These are phyloP conservation scores for Pythium pyrilobum DNA, from an alignment of 352 stramenopile genomes.

Conservation along the genomic window DNA sequence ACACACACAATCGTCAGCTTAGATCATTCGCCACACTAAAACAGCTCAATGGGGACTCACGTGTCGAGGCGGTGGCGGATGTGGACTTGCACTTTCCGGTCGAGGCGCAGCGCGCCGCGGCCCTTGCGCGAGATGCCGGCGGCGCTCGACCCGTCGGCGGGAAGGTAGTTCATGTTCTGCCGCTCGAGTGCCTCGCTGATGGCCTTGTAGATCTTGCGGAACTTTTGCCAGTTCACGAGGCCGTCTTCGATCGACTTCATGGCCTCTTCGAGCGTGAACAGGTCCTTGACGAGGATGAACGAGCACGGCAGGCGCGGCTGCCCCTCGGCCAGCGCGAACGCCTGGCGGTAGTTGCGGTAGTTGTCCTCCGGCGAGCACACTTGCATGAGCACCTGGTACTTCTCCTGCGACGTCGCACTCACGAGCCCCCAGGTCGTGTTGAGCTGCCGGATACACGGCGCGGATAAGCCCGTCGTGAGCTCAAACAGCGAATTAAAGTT, in stretches of 20 bases:
- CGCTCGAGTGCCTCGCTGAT: slow-evolving; percentile 73
- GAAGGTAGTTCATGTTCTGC: slow-evolving; percentile 77
- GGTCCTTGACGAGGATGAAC: slow-evolving; percentile 85
- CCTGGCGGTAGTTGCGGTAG: slow-evolving; percentile 81
- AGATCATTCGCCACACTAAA: slow-evolving; percentile 6
- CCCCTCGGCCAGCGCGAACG: slow-evolving; percentile 70
- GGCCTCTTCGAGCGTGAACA: slow-evolving; percentile 84
- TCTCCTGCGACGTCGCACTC: slow-evolving; percentile 50
- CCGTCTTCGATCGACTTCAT: slow-evolving; percentile 83
- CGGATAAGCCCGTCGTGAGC: slow-evolving; percentile 69
- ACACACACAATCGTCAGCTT: slow-evolving; percentile 2
- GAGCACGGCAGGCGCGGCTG: slow-evolving; percentile 73
- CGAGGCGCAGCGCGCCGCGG: slow-evolving; percentile 64
- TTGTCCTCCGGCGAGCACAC: slow-evolving; percentile 84
- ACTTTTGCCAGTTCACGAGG: slow-evolving; percentile 85
- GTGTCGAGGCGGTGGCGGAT: slow-evolving; percentile 80
- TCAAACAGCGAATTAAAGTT: slow-evolving; percentile 90
- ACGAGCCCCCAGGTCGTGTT: slow-evolving; percentile 83
- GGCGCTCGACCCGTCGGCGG: slow-evolving; percentile 27
- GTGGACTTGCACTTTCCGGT: slow-evolving; percentile 65
- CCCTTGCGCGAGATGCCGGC: slow-evolving; percentile 60
- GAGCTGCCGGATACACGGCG: slow-evolving; percentile 77
- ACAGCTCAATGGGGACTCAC: slow-evolving; percentile 34
- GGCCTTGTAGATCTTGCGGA: slow-evolving; percentile 73
- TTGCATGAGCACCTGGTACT: slow-evolving; percentile 78